phyloP scores from a whole-genome alignment of 805 yeast species.

The Candida nonsorbophila region DNA sequence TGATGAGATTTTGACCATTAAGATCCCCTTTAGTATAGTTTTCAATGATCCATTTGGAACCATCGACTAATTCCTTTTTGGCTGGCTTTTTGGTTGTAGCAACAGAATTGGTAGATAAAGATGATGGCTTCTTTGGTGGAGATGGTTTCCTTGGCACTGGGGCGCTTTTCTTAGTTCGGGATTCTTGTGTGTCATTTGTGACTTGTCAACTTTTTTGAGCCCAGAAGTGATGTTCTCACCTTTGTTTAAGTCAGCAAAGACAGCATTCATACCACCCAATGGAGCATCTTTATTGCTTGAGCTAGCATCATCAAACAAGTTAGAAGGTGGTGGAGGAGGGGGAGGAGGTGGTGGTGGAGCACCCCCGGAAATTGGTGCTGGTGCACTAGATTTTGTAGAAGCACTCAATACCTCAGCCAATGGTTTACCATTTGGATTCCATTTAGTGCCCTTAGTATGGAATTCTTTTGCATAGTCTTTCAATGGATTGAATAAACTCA shows the following conservation, averaged over 20 bases:
- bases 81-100: conserved; percentile 39
- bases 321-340: conserved; percentile 75
- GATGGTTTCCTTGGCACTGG: conserved; percentile 53
- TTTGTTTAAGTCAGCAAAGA: conserved; percentile 82
- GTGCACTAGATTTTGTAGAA: conserved; percentile 3
- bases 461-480: conserved; percentile 68
- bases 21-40: conserved; percentile 54
- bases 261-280: conserved; percentile 70
- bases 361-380: conserved; percentile 30
- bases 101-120: conserved; percentile 44
- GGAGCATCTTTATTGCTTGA: conserved; percentile 13
- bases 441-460: conserved; percentile 81
- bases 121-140: conserved; percentile 79
- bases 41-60: conserved; percentile 80
- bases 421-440: conserved; percentile 59
- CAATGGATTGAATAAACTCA: conserved; percentile 62
- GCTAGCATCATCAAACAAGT: conserved; percentile 35
- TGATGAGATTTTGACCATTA: conserved; percentile 50
- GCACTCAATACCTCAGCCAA: conserved; percentile 45
- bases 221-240: conserved; percentile 84
- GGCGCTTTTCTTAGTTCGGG: conserved; percentile 68
- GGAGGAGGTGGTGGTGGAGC: conserved; percentile 91
- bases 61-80: conserved; percentile 69
- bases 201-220: conserved; percentile 85
- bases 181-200: conserved; percentile 91